Base-by-base conservation (phyloP, 768 basidiomycete genomes). In the Crucibulum laeve region DNA sequence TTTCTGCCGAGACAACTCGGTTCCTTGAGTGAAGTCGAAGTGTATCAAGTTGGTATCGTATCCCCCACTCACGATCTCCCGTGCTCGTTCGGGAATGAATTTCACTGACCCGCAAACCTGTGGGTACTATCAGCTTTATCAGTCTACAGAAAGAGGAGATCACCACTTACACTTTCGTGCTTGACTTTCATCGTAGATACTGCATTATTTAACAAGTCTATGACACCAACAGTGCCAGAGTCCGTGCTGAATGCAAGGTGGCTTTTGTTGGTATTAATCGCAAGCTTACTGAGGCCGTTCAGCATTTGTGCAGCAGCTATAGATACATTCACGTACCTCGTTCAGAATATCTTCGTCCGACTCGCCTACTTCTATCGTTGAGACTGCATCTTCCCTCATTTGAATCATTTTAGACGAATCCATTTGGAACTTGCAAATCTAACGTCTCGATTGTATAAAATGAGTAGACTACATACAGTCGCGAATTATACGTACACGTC, bases 61-160 rank as follows among this genome's bases (percentile, higher is more conserved):
- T 1, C 89, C 89, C 4, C 80, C 87, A 47, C 84, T 88, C 18
- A 92, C 70, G 10, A 89, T 54, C 58, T 91, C 90, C 33, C 68
- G 71, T 3, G 85, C 79, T 18, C 87, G 71, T 55, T 75, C 75
- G 5, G 86, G 82, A 46, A 91, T 77, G 57, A 88, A 91, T 46
- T 68, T 76, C 28, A 85, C 79, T 14, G 74, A 73, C 8, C 77
- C 80, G 37, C 84, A 87, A 10, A 91, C 77, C 88, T 91, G 53
- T 25, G 47, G n/a, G 34, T 40, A 17, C 17, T 22, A 30, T 37
- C 32, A 40, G 13, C 43, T 40, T n/a, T 22, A 30, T 37, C 32
- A 40, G 40, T 45, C 38, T 42, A 26, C 6, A 30, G 15, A 35
- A n/a, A 25, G n/a, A 32, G 4, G 5, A 45, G 3, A 17, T 26